These are phyloP conservation scores for Erysimum cheiranthoides DNA, from an alignment of 345 rosid species.

Conservation along the genomic window DNA sequence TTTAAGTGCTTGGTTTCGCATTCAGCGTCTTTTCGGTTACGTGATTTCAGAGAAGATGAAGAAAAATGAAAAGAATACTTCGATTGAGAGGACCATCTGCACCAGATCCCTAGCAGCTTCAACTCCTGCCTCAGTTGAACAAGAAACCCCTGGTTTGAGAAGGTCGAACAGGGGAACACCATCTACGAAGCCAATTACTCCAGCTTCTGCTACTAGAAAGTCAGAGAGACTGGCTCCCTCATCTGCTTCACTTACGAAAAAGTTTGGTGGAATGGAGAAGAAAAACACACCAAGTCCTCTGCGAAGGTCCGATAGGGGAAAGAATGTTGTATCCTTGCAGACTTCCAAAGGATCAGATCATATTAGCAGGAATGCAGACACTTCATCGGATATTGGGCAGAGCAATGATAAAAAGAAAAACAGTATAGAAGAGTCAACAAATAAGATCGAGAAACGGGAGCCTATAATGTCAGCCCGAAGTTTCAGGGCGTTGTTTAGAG, in stretches of 20 bases:
- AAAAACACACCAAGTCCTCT: slow-evolving; percentile 47
- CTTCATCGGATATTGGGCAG: slow-evolving; percentile 37
- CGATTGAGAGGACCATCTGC: slow-evolving; percentile 46
- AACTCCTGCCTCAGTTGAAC: slow-evolving; percentile 35
- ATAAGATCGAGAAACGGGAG: slow-evolving; percentile 49
- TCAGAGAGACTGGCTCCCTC: slow-evolving; percentile 57
- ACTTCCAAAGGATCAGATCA: slow-evolving; percentile 52
- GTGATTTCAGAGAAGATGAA: slow-evolving; percentile 44
- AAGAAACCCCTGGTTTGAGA: slow-evolving; percentile 52
- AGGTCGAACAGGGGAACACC: slow-evolving; percentile 58
- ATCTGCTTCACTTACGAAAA: slow-evolving; percentile 48
- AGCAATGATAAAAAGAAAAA: slow-evolving; percentile 49
- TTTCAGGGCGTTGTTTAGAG: slow-evolving; percentile 52
- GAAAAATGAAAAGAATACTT: slow-evolving; percentile 45
- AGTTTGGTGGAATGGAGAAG: slow-evolving; percentile 53
- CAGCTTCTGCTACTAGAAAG: slow-evolving; percentile 52
- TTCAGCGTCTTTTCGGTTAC: not conserved
- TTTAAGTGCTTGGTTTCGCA: not conserved
- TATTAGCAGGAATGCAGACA: slow-evolving; percentile 40
- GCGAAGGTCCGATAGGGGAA: slow-evolving; percentile 65
- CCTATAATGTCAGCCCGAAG: slow-evolving; percentile 50
- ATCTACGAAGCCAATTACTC: slow-evolving; percentile 42
- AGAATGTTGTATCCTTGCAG: slow-evolving; percentile 48
- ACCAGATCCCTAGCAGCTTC: slow-evolving; percentile 48
- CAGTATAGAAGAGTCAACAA: slow-evolving; percentile 45